A percentile compares a stretch with the other conserved stretches of the same genome.
These are phyloP conservation scores for Aureobasidium pullulans DNA, from an alignment of 2,329 filamentous ascomycete genomes.

Conservation along the genomic window DNA sequence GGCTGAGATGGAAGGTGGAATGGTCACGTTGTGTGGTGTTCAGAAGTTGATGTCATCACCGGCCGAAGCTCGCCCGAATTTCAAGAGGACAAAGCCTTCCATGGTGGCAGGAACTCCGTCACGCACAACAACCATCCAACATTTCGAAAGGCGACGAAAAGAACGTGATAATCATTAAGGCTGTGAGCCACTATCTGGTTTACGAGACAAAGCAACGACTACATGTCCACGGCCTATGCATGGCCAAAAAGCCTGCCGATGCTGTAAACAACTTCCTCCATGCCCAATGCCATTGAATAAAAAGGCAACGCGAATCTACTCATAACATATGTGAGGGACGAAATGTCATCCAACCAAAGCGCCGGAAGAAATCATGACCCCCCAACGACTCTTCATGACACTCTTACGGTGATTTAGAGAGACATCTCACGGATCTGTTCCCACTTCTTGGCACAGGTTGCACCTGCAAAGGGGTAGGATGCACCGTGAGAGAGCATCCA, in stretches of 20 bases:
- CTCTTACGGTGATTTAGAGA: background rate
- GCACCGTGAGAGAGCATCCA: constrained; percentile 47
- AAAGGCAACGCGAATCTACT: background rate
- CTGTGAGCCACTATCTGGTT: background rate
- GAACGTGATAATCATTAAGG: background rate
- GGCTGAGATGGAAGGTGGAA: background rate
- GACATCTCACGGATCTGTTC: constrained; percentile 32
- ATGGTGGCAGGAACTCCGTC: background rate
- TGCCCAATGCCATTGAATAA: background rate
- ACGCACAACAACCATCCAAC: background rate
- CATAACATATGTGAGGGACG: background rate
- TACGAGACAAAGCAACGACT: background rate
- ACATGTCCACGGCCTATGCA: background rate
- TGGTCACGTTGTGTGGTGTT: background rate
- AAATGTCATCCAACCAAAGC: background rate
- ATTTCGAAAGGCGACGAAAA: background rate
- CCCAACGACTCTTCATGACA: background rate
- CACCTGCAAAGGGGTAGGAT: constrained; percentile 53
- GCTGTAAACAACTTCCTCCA: background rate
- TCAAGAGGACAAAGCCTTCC: background rate
- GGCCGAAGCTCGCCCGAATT: background rate
- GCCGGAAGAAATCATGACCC: background rate
- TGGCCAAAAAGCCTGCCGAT: background rate
- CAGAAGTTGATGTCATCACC: background rate
- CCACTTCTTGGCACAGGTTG: constrained; percentile 58